phyloP scores from a whole-genome alignment of 768 basidiomycete species.

The Tubosaeta brunneosetosa region DNA sequence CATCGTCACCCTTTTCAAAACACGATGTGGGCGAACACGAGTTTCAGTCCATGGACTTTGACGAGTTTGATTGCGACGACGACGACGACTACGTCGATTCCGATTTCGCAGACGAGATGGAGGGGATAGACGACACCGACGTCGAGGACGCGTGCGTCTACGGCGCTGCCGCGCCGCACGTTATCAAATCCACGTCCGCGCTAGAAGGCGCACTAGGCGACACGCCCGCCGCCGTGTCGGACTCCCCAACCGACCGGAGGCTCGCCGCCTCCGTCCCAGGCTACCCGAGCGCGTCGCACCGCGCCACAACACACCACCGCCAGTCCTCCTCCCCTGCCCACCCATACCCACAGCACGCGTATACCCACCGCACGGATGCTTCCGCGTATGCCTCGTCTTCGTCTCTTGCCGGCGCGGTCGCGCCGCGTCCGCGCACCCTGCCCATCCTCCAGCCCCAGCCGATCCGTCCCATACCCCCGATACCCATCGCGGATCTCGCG shows the following conservation, averaged over 20 bases:
- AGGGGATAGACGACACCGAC: slow-evolving; percentile 22
- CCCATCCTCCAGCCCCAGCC: slow-evolving; percentile 33
- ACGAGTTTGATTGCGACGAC: slow-evolving; percentile 32
- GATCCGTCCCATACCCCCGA: slow-evolving; percentile 32
- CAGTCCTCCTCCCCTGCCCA: slow-evolving; percentile 5
- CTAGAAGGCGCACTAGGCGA: slow-evolving; percentile 31
- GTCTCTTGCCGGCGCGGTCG: slow-evolving; percentile 26
- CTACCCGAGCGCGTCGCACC: slow-evolving; percentile 23
- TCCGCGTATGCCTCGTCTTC: slow-evolving; percentile 17
- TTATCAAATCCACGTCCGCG: slow-evolving; percentile 30
- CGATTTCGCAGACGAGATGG: slow-evolving; percentile 32
- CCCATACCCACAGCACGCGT: slow-evolving; percentile 3
- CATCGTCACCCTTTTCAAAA: slow-evolving; percentile 27
- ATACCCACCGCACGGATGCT: slow-evolving; percentile 22
- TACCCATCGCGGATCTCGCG: slow-evolving; percentile 28
- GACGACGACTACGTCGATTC: slow-evolving; percentile 29
- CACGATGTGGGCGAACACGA: slow-evolving; percentile 8
- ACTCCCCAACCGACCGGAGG: slow-evolving; percentile 23
- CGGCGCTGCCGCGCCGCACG: slow-evolving; percentile 17
- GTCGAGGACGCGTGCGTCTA: slow-evolving; percentile 16
- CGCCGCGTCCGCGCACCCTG: slow-evolving; percentile 11
- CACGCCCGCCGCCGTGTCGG: slow-evolving; percentile 8
- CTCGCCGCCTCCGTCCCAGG: slow-evolving; percentile 32
- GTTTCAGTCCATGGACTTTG: slow-evolving; percentile 23
- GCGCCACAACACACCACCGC: background rate